Conservation (phyloP, 768 basidiomycete genomes). For the Leccinum fibrillosum region DNA sequence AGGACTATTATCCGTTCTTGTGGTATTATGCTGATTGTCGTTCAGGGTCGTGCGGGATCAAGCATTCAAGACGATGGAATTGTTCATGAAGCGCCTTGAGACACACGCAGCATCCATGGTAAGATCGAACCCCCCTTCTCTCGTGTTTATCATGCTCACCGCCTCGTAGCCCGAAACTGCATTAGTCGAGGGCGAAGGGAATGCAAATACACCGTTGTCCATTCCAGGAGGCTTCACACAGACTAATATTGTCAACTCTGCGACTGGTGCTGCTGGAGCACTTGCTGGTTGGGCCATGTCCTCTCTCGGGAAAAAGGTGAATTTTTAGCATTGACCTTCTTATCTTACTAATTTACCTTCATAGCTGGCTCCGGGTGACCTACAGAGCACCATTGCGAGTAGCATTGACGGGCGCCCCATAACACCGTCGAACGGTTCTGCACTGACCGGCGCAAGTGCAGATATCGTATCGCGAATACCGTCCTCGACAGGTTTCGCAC, state of each 20-base stretch:
- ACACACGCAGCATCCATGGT: slow-evolving; percentile 81
- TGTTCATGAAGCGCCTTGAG: slow-evolving; percentile 84
- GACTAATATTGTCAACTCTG: slow-evolving; percentile 66
- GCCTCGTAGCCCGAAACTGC: slow-evolving; percentile 54
- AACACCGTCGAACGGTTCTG: slow-evolving; percentile 30
- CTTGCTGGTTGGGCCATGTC: slow-evolving; percentile 97
- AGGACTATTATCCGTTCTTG: slow-evolving; percentile 14
- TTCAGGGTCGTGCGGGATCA: slow-evolving; percentile 88
- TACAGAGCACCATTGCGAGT: slow-evolving; percentile 61
- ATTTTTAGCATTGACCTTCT: not conserved
- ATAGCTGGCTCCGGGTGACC: slow-evolving; percentile 68
- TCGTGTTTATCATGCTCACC: not conserved
- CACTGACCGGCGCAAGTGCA: not conserved
- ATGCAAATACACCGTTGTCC: slow-evolving; percentile 27
- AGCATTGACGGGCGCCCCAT: slow-evolving; percentile 41
- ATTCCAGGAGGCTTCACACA: slow-evolving; percentile 29
- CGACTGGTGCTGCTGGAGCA: slow-evolving; percentile 87
- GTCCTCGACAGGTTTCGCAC: slow-evolving; percentile 28
- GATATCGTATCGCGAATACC: slow-evolving; percentile 1
- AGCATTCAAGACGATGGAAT: slow-evolving; percentile 88
- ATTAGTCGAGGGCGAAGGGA: slow-evolving; percentile 35
- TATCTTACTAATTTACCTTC: not conserved
- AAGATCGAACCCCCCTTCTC: slow-evolving; percentile 17
- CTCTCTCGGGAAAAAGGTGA: slow-evolving; percentile 79
- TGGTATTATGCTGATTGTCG: not conserved